Evolutionary conservation across 139 green algal species (phyloP).

Genomic region (Volvox africanus): DNA sequence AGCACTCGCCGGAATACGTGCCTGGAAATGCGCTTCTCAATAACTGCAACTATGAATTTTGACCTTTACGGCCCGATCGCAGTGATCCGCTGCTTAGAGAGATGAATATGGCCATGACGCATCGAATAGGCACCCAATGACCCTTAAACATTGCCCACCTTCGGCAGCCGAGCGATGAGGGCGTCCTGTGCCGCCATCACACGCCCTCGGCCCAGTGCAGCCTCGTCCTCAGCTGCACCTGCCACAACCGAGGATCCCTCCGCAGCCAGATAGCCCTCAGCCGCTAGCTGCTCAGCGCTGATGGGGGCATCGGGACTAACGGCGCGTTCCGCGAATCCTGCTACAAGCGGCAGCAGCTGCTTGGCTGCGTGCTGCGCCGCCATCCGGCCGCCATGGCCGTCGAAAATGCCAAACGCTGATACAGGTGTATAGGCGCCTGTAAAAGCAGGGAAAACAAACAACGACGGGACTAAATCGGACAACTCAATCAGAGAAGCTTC

Average conservation of each 20-base stretch:
- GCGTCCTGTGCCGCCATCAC: conserved; percentile 30
- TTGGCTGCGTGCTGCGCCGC: conserved; percentile 54
- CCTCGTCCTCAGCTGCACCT: background rate
- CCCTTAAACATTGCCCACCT: conserved; percentile 32
- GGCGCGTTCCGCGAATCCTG: conserved; percentile 45
- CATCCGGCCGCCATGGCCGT: conserved; percentile 66
- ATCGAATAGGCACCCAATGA: too few species aligned
- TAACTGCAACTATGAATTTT: too few species aligned
- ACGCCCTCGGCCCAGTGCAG: background rate
- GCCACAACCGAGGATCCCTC: background rate
- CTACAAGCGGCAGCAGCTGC: conserved; percentile 62
- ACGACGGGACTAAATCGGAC: background rate
- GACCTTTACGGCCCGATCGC: too few species aligned
- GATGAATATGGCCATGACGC: too few species aligned
- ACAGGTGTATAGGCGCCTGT: conserved; percentile 44
- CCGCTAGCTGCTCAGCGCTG: background rate
- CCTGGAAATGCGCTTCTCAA: too few species aligned
- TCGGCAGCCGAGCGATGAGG: conserved; percentile 55
- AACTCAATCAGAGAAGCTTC: background rate
- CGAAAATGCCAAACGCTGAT: conserved; percentile 71
- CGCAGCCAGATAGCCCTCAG: conserved; percentile 4
- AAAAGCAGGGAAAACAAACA: background rate
- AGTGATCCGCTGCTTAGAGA: too few species aligned
- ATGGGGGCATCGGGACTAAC: background rate
- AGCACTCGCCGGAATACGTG: too few species aligned